Base-by-base conservation (phyloP, 2,329 filamentous ascomycete species). In the Paraconiothyrium sp. region DNA sequence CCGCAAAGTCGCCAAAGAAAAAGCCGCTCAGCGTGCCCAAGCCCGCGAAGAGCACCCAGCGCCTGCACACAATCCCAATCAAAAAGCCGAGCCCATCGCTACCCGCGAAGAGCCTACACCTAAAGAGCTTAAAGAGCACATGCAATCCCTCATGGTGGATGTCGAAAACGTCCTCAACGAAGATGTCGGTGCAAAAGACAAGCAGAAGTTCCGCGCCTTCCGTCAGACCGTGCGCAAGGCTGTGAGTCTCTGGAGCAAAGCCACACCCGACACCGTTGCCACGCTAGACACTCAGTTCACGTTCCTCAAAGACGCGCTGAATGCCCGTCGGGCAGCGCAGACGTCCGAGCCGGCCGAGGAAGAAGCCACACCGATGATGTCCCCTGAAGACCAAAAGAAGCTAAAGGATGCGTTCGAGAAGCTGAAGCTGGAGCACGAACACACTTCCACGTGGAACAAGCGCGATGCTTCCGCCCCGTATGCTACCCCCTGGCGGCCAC, bases 401-500 rank as follows among this genome's bases (percentile, higher is more conserved):
- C 83, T 92, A 24, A 80, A 83, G 57, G 64, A 77, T 47, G 82
- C 92, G 24, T 84, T 95, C 50, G 81, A 83, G 57, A 82, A 86
- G 60, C 69, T 79, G n/a, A 67, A 69, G n/a, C 90, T 93, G 72
- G 97, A 97, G 80, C 90, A 92, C 0, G 80, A 90, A 62, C 92
- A 97, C 79, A 78, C 81, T 30, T 81, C 79, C 60, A 97, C 97
- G 14, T 76, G 74, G 75, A 77, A 78, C 64, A 61, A 55, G 47
- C 69, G 69, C n/a, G 69, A 77, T 59, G 61, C 67, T 4, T 58
- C 58, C 88, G 93, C 76, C 81, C 92, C 95, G 3, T 99, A 99
- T 77, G 86, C 86, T 4, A 97, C 94, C 1, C 95, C 95, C 13
- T 99, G 95, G 95, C 82, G 86, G 67, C 95, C 95, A 13, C 86